These are phyloP conservation scores for Craterostigma plantagineum DNA, from an alignment of 257 asterid species.

Conservation along the genomic window DNA sequence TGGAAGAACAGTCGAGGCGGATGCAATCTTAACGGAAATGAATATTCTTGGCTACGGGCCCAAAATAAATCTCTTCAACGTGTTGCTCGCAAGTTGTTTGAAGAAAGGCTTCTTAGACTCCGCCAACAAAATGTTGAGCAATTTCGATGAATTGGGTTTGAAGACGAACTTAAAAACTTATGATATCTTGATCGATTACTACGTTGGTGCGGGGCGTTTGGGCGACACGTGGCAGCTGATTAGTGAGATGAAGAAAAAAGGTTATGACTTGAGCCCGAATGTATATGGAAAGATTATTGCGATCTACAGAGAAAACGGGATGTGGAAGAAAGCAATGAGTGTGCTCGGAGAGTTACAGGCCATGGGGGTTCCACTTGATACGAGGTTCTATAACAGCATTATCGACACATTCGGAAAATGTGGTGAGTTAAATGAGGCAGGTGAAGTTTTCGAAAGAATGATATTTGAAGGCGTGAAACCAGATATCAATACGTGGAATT, in stretches of 20 bases:
- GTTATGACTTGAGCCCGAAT: constrained; percentile 37
- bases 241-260: constrained; percentile 55
- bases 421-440: constrained; percentile 68
- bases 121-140: constrained; percentile 29
- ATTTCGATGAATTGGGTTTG: constrained; percentile 26
- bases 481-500: constrained; percentile 70
- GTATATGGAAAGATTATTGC: constrained; percentile 69
- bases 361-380: constrained; percentile 45
- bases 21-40: constrained; percentile 71
- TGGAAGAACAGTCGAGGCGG: constrained; percentile 81
- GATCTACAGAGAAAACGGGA: constrained; percentile 75
- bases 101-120: constrained; percentile 50
- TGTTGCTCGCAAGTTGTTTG: constrained; percentile 47
- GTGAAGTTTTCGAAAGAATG: constrained; percentile 52
- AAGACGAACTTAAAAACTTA: constrained; percentile 44
- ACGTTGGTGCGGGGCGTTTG: constrained; percentile 51
- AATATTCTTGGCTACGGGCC: constrained; percentile 36
- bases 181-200: constrained; percentile 53
- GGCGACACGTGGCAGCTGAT: constrained; percentile 62
- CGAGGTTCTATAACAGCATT: constrained; percentile 51
- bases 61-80: constrained; percentile 29
- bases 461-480: constrained; percentile 41
- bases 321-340: constrained; percentile 85
- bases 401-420: constrained; percentile 68
- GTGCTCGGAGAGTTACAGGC: constrained; percentile 46